Evolutionary conservation across 805 yeast species (phyloP).

Genomic region (Naumovozyma castellii): DNA sequence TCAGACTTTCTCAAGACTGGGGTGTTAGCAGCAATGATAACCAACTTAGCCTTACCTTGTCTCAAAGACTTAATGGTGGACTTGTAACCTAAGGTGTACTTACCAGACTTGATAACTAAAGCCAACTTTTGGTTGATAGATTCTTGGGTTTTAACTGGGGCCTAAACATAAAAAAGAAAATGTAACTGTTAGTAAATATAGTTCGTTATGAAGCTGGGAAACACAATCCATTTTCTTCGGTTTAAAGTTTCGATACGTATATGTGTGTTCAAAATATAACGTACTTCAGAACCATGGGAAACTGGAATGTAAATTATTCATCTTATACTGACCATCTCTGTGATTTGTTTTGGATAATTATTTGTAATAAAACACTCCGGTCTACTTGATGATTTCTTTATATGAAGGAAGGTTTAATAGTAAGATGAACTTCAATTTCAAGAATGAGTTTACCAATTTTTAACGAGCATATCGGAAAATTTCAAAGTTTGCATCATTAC

Average conservation of each 20-base stretch:
- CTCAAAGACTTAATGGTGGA: slow-evolving; percentile 96
- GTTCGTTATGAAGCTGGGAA: neutral
- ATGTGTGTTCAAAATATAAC: too few species aligned
- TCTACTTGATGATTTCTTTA: slow-evolving; percentile 31
- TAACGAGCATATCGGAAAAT: neutral
- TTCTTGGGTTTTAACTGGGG: slow-evolving; percentile 88
- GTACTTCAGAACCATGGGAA: neutral
- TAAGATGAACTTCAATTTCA: too few species aligned
- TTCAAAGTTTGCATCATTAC: neutral
- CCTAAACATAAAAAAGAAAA: slow-evolving; percentile 47
- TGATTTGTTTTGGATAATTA: slow-evolving; percentile 33
- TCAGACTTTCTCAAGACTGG: slow-evolving; percentile 99
- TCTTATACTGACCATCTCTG: slow-evolving; percentile 94
- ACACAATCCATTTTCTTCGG: neutral
- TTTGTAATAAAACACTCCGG: slow-evolving; percentile 76
- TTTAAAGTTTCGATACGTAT: neutral
- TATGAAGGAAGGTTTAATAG: neutral
- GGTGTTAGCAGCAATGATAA: slow-evolving; percentile 97
- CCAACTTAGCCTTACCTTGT: slow-evolving; percentile 97
- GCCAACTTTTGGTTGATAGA: slow-evolving; percentile 97
- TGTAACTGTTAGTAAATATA: slow-evolving; percentile 7
- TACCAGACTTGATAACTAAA: slow-evolving; percentile 97
- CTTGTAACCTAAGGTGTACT: slow-evolving; percentile 99
- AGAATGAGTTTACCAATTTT: too few species aligned
- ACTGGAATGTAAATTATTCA: slow-evolving; percentile 3